Evolutionary conservation across 1,139 yeast genomes (phyloP).

Genomic region (Zygosaccharomyces sapae): DNA sequence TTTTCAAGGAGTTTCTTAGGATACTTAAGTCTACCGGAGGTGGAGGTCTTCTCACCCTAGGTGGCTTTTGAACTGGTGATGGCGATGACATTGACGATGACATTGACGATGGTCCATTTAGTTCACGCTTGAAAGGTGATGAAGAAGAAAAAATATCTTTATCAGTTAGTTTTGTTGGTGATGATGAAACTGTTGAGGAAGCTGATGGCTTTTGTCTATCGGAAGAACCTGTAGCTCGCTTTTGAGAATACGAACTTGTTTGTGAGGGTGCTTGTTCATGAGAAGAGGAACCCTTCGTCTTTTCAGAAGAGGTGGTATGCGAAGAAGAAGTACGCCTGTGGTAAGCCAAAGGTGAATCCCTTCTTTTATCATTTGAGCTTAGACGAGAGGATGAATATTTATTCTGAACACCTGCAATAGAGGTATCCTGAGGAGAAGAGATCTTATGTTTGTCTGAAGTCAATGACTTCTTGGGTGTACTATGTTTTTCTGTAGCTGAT

Average conservation of each 20-base stretch:
- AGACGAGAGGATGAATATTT: constrained; percentile 4
- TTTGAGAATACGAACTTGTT: not conserved
- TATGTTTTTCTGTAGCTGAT: not conserved
- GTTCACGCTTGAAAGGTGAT: too few relatives aligned
- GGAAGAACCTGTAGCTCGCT: not conserved
- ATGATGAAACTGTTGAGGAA: not conserved
- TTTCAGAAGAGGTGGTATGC: not conserved
- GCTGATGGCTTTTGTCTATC: not conserved
- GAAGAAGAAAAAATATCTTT: too few relatives aligned
- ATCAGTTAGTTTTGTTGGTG: not conserved
- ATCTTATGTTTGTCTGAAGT: not conserved
- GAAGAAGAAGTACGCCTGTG: constrained; percentile 1
- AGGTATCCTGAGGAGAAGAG: constrained; percentile 1
- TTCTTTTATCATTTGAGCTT: constrained; percentile 2
- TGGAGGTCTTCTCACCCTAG: constrained; percentile 16
- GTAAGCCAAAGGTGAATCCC: constrained; percentile 1
- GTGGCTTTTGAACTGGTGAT: not conserved
- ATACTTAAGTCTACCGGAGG: constrained; percentile 15
- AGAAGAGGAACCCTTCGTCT: not conserved
- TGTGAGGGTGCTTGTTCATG: not conserved
- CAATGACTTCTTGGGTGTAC: not conserved
- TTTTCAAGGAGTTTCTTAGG: constrained; percentile 6
- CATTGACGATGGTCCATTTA: too few relatives aligned
- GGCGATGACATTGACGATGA: too few relatives aligned
- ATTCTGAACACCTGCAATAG: not conserved